phyloP scores from a whole-genome alignment of 768 basidiomycete species.

The Leccinum arenicola region DNA sequence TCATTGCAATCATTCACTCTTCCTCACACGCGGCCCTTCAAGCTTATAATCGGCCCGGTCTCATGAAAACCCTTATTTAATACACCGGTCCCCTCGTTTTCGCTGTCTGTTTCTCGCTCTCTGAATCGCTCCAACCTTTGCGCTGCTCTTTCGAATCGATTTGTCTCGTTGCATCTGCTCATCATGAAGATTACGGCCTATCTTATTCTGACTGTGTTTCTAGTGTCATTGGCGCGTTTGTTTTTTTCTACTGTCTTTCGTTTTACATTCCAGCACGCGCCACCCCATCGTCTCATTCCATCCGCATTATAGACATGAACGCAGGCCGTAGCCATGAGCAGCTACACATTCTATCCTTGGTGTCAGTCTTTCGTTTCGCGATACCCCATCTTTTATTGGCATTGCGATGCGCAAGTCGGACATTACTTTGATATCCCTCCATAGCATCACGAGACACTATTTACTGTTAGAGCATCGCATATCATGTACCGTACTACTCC shows the following conservation, averaged over 20 bases:
- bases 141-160: slow-evolving; percentile 64
- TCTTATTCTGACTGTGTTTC: slow-evolving; percentile 40
- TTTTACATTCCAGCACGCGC: slow-evolving; percentile 19
- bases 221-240: slow-evolving; percentile 33
- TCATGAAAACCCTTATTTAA: slow-evolving; percentile 27
- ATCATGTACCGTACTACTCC: slow-evolving; percentile 43
- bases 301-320: slow-evolving; percentile 40
- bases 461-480: slow-evolving; percentile 66
- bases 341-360: slow-evolving; percentile 34
- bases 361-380: slow-evolving; percentile 52
- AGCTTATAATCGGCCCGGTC: slow-evolving; percentile 17
- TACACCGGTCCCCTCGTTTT: slow-evolving; percentile 16
- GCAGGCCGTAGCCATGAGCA: slow-evolving; percentile 47
- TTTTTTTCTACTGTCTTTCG: slow-evolving; percentile 9
- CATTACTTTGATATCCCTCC: slow-evolving; percentile 39
- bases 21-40: slow-evolving; percentile 11
- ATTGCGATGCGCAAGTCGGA: slow-evolving; percentile 49
- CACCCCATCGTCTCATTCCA: slow-evolving; percentile 27
- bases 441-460: slow-evolving; percentile 59
- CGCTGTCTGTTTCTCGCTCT: slow-evolving; percentile 30
- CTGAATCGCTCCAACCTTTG: slow-evolving; percentile 42
- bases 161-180: slow-evolving; percentile 56
- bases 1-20: slow-evolving; percentile 4
- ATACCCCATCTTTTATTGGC: slow-evolving; percentile 43
- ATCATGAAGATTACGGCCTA: slow-evolving; percentile 44